Evolutionary conservation across 805 yeast species (phyloP).

Genomic region (Ogataea ramenticola): DNA sequence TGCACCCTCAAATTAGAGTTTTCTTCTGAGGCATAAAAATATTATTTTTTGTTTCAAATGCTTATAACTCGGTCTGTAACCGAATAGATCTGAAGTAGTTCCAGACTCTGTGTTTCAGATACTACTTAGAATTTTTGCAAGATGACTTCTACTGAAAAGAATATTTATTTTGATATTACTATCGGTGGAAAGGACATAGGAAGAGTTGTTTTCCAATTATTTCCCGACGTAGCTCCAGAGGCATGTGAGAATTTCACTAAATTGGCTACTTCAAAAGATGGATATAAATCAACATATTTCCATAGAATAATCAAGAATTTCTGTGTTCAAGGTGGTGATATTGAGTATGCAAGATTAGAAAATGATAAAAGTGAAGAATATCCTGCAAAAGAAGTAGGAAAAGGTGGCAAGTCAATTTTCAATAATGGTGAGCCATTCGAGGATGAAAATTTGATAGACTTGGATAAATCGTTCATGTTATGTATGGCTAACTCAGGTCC

Average conservation of each 20-base stretch:
- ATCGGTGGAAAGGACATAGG: constrained; percentile 40
- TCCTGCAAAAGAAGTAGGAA: constrained; percentile 25
- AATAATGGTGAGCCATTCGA: constrained; percentile 29
- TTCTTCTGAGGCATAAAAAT: no score
- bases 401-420: constrained; percentile 40
- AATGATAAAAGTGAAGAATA: constrained; percentile 11
- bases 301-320: constrained; percentile 64
- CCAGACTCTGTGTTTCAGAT: no score
- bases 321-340: constrained; percentile 65
- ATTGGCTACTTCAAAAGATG: constrained; percentile 31
- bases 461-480: constrained; percentile 42
- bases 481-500: constrained; percentile 61
- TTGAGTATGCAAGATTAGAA: constrained; percentile 29
- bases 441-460: constrained; percentile 46
- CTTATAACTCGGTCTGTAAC: no score
- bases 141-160: neutral
- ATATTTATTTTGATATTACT: constrained; percentile 40
- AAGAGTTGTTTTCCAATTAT: constrained; percentile 54
- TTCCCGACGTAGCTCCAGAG: constrained; percentile 44
- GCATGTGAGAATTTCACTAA: constrained; percentile 43
- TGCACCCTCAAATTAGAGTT: no score
- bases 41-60: no score
- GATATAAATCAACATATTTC: constrained; percentile 40
- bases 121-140: no score
- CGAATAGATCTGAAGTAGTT: no score